Percentiles rank a stretch among this genome's conserved stretches.
These are phyloP conservation scores for Malania oleifera DNA, from an alignment of 164 flowering plant species.

Conservation along the genomic window DNA sequence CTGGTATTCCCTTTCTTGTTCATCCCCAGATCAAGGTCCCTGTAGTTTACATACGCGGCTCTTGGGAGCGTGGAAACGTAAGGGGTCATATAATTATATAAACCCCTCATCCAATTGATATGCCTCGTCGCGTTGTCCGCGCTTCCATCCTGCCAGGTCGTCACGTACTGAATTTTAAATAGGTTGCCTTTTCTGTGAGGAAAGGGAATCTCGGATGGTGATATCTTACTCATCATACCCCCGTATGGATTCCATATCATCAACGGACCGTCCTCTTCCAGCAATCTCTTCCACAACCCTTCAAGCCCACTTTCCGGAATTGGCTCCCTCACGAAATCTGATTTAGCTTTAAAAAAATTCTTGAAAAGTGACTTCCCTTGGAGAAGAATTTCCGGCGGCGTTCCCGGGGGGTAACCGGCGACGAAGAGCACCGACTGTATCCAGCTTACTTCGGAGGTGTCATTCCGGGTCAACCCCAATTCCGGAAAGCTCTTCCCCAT, in stretches of 20 bases:
- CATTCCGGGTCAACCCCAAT: slow-evolving; percentile 6
- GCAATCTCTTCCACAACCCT: slow-evolving; percentile 10
- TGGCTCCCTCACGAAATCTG: slow-evolving; percentile 11
- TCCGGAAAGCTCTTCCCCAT: slow-evolving; percentile 14
- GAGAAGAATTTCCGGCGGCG: slow-evolving; percentile 1
- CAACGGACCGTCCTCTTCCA: not conserved
- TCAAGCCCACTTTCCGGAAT: slow-evolving; percentile 10
- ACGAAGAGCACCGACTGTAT: slow-evolving; percentile 7
- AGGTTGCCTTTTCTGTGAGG: slow-evolving; percentile 11
- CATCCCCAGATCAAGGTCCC: slow-evolving; percentile 16
- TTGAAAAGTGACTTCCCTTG: slow-evolving; percentile 1
- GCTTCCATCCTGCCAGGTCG: slow-evolving; percentile 3
- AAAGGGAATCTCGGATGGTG: slow-evolving; percentile 10
- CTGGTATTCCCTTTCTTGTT: not conserved
- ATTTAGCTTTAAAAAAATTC: slow-evolving; percentile 14
- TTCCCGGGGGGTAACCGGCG: not conserved
- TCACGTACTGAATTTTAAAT: slow-evolving; percentile 8
- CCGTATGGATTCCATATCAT: slow-evolving; percentile 14
- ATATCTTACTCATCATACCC: slow-evolving; percentile 11
- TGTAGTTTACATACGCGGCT: slow-evolving; percentile 12
- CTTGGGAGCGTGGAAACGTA: slow-evolving; percentile 14
- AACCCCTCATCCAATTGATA: not conserved
- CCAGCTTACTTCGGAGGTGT: slow-evolving; percentile 17
- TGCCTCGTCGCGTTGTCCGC: not conserved
- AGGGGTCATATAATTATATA: slow-evolving; percentile 10